Percentiles rank a stretch among this genome's conserved stretches.
These are phyloP conservation scores for Planoprotostelium fungivorum DNA, from an alignment of 78 protist genomes.

Conservation along the genomic window DNA sequence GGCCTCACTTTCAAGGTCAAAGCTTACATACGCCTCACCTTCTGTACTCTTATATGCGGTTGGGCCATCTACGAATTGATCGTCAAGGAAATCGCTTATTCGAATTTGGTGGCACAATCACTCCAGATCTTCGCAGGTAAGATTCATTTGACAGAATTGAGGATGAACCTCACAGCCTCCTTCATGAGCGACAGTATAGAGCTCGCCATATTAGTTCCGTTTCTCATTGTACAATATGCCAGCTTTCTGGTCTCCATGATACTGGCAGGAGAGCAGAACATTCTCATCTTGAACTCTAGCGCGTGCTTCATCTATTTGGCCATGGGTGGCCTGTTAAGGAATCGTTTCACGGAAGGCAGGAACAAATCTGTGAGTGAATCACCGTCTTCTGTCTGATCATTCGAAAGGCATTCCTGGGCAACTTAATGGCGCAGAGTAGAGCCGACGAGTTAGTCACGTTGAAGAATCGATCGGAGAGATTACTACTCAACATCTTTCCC, in stretches of 20 bases:
- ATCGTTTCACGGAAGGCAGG: background rate
- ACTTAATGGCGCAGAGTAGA: background rate
- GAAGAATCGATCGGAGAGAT: background rate
- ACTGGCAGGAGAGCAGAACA: background rate
- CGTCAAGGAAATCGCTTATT: background rate
- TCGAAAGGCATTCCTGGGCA: background rate
- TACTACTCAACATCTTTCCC: background rate
- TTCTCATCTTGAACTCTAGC: background rate
- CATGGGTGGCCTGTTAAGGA: background rate
- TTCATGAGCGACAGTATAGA: background rate
- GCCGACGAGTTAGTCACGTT: background rate
- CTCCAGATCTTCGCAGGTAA: background rate
- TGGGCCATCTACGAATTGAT: background rate
- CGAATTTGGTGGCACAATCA: background rate
- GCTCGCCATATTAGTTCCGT: background rate
- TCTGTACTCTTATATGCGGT: background rate
- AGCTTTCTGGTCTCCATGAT: background rate
- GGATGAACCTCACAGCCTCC: background rate
- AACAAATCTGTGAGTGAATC: background rate
- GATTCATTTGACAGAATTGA: background rate
- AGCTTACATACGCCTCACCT: background rate
- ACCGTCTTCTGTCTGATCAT: no score
- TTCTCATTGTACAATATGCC: background rate
- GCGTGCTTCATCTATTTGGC: background rate
- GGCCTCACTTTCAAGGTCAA: background rate